Percentiles rank a stretch among this genome's conserved stretches.
Conservation (phyloP, 2,329 filamentous ascomycete species). For the Colletotrichum liriopes region DNA sequence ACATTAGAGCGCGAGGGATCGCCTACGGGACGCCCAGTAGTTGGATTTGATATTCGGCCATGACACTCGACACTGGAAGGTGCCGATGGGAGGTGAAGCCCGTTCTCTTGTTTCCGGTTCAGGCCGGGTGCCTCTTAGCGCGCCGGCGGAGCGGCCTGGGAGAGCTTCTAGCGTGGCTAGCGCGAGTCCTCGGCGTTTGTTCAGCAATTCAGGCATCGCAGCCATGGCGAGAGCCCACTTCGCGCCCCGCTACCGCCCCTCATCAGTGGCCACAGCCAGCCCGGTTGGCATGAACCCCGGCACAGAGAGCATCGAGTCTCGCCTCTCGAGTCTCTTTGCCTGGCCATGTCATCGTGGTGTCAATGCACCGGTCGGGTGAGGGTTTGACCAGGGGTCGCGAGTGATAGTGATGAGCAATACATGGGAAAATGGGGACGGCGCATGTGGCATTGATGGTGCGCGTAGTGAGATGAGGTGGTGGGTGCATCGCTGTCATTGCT, state of each 20-base stretch:
- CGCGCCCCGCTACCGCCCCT: slow-evolving; percentile 2
- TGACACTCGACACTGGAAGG: not conserved
- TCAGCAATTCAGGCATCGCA: not conserved
- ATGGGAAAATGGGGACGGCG: not conserved
- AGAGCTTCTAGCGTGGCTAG: slow-evolving; percentile 23
- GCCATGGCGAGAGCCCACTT: not conserved
- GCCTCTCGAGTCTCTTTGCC: not conserved
- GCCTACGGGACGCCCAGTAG: not conserved
- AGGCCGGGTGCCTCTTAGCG: slow-evolving; percentile 30
- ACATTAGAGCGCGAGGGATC: not conserved
- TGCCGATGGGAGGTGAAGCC: slow-evolving; percentile 7
- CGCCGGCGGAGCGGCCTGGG: slow-evolving; percentile 6
- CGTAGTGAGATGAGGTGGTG: not conserved
- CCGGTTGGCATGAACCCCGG: not conserved
- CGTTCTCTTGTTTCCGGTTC: slow-evolving; percentile 40
- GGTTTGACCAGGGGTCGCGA: not conserved
- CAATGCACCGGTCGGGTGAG: slow-evolving; percentile 23
- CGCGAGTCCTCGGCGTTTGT: slow-evolving; percentile 2
- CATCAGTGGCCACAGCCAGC: slow-evolving; percentile 2
- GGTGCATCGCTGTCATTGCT: slow-evolving; percentile 3
- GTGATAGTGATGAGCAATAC: not conserved
- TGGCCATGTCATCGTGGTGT: not conserved
- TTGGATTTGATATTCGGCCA: not conserved
- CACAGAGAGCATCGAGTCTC: not conserved
- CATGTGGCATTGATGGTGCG: not conserved